Evolutionary conservation across 768 basidiomycete genomes (phyloP).

Genomic region (Russula compacta): DNA sequence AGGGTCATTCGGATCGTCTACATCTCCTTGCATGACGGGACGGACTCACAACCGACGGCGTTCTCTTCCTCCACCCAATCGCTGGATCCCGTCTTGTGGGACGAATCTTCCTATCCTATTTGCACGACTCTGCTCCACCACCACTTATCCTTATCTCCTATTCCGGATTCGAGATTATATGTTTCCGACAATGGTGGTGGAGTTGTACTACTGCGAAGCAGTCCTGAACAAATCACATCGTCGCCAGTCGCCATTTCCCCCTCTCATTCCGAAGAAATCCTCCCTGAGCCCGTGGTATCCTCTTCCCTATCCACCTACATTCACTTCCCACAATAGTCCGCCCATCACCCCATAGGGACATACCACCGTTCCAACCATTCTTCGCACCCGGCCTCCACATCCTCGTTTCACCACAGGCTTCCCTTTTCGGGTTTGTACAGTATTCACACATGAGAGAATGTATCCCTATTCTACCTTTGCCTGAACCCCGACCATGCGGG

Average conservation of each 20-base stretch:
- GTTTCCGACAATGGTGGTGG: background rate
- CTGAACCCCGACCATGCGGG: background rate
- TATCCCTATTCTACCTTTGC: background rate
- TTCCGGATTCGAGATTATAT: background rate
- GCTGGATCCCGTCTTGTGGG: conserved; percentile 12
- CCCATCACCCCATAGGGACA: background rate
- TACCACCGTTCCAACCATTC: background rate
- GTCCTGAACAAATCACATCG: background rate
- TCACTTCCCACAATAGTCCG: background rate
- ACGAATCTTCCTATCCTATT: conserved; percentile 6
- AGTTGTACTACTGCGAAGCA: background rate
- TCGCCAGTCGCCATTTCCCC: background rate
- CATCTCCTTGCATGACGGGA: conserved; percentile 12
- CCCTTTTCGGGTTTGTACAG: background rate
- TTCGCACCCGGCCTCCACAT: background rate
- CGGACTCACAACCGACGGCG: conserved; percentile 5
- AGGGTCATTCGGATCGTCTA: conserved; percentile 11
- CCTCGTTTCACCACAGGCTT: no score
- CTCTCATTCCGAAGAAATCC: background rate
- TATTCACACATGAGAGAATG: background rate
- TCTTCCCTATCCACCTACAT: background rate
- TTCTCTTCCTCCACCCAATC: conserved; percentile 13
- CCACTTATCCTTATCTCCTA: background rate
- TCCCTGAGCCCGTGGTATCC: background rate
- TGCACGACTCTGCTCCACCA: conserved; percentile 3